These are phyloP conservation scores for Tagetes patula DNA, from an alignment of 129 eudicot genomes.

Conservation along the genomic window DNA sequence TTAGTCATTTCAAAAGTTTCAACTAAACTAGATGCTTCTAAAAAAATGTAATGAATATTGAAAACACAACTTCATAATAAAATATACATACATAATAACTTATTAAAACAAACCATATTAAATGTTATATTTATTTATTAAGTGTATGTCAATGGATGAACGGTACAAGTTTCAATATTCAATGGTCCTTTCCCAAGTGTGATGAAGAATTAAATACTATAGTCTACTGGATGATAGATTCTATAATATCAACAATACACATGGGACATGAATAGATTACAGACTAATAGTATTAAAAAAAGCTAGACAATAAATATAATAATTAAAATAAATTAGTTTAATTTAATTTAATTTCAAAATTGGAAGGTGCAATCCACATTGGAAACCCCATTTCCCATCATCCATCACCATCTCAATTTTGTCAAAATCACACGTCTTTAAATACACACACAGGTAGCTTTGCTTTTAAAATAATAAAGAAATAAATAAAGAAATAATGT, in stretches of 20 bases:
- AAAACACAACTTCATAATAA: neutral
- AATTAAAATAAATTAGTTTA: neutral
- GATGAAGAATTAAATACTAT: constrained; percentile 24
- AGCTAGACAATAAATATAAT: too few relatives aligned
- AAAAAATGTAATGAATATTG: neutral
- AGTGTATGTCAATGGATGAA: constrained; percentile 10
- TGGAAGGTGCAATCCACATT: constrained; percentile 42
- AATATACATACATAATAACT: neutral
- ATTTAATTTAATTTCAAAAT: constrained; percentile 9
- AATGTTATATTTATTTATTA: neutral
- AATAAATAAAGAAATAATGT: neutral
- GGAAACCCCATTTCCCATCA: constrained; percentile 33
- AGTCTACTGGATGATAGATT: constrained; percentile 21
- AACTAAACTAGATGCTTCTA: neutral
- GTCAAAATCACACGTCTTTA: constrained; percentile 39
- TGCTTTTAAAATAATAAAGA: neutral
- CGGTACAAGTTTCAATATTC: constrained; percentile 19
- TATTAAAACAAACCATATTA: neutral
- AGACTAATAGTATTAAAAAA: neutral
- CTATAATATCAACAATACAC: constrained; percentile 12
- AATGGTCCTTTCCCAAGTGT: constrained; percentile 28
- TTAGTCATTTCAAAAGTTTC: neutral
- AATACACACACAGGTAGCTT: constrained; percentile 4
- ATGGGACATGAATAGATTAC: constrained; percentile 24
- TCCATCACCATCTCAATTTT: constrained; percentile 39